A percentile compares a stretch with the other conserved stretches of the same genome.
These are phyloP conservation scores for Rutstroemia sp. DNA, from an alignment of 2,329 filamentous ascomycete species.

Conservation along the genomic window DNA sequence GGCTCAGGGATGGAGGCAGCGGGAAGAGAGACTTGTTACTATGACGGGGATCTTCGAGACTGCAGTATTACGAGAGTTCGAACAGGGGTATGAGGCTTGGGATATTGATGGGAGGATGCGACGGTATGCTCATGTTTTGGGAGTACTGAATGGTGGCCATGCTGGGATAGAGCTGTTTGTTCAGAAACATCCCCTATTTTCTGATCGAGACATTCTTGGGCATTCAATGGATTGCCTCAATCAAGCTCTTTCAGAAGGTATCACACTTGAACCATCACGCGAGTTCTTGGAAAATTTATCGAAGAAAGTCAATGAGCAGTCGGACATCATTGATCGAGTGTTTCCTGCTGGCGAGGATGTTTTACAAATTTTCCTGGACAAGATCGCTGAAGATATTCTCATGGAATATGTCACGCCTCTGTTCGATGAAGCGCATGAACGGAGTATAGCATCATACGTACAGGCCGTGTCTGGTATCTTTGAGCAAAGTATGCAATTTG, in stretches of 20 bases:
- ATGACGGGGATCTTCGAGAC: conserved; percentile 84
- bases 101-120: conserved; percentile 87
- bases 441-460: conserved; percentile 69
- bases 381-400: conserved; percentile 73
- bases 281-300: conserved; percentile 72
- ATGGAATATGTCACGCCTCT: conserved; percentile 79
- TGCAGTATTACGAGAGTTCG: conserved; percentile 84
- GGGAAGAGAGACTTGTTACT: conserved; percentile 63
- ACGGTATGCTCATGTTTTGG: conserved; percentile 80
- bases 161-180: conserved; percentile 80
- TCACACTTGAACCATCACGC: conserved; percentile 74
- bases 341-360: conserved; percentile 67
- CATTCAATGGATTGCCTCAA: conserved; percentile 79
- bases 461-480: conserved; percentile 83
- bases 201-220: conserved; percentile 61
- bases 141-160: conserved; percentile 71
- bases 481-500: conserved; percentile 75
- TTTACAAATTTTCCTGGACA: conserved; percentile 71
- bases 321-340: conserved; percentile 69
- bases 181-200: conserved; percentile 79
- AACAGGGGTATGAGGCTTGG: conserved; percentile 81
- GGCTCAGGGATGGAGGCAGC: conserved; percentile 62
- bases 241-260: conserved; percentile 52
- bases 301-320: conserved; percentile 74
- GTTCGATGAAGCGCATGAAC: conserved; percentile 79